phyloP scores from a whole-genome alignment of 768 basidiomycete genomes.

The Tubosaeta sp. region DNA sequence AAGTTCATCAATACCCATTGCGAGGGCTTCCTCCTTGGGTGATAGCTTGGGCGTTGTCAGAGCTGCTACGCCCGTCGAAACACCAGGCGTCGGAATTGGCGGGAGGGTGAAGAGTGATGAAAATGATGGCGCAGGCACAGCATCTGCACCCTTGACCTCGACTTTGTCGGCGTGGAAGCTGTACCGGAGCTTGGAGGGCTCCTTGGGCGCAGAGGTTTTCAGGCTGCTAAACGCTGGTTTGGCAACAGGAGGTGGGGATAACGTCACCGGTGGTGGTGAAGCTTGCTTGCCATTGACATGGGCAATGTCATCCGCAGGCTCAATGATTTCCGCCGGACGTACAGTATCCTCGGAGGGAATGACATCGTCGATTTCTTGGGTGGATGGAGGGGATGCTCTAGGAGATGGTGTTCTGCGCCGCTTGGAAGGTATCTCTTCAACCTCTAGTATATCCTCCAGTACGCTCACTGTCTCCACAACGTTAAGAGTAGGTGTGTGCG shows the following conservation, averaged over 20 bases:
- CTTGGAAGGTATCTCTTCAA: slow-evolving; percentile 41
- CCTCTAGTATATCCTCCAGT: slow-evolving; percentile 36
- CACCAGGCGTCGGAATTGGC: not conserved
- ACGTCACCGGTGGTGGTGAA: not conserved
- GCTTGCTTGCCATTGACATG: slow-evolving; percentile 15
- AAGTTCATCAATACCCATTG: slow-evolving; percentile 30
- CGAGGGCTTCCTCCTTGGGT: slow-evolving; percentile 25
- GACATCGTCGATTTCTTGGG: slow-evolving; percentile 33
- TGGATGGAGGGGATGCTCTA: not conserved
- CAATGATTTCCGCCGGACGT: slow-evolving; percentile 38
- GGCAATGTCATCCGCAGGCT: slow-evolving; percentile 29
- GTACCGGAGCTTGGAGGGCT: slow-evolving; percentile 74
- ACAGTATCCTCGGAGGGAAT: slow-evolving; percentile 19
- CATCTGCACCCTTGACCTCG: slow-evolving; percentile 24
- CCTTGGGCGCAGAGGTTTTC: slow-evolving; percentile 61
- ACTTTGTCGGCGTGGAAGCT: slow-evolving; percentile 60
- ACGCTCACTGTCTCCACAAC: slow-evolving; percentile 36
- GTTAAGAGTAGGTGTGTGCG: slow-evolving; percentile 1
- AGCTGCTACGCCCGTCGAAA: slow-evolving; percentile 2
- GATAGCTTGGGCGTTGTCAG: slow-evolving; percentile 22
- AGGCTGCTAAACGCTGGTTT: slow-evolving; percentile 21
- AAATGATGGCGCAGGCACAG: slow-evolving; percentile 1
- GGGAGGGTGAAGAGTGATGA: slow-evolving; percentile 31
- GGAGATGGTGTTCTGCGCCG: slow-evolving; percentile 40
- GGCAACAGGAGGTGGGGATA: slow-evolving; percentile 21